Percentiles rank a stretch among this genome's conserved stretches.
phyloP scores from a whole-genome alignment of 345 rosid species.

The Odontarrhena argentea region DNA sequence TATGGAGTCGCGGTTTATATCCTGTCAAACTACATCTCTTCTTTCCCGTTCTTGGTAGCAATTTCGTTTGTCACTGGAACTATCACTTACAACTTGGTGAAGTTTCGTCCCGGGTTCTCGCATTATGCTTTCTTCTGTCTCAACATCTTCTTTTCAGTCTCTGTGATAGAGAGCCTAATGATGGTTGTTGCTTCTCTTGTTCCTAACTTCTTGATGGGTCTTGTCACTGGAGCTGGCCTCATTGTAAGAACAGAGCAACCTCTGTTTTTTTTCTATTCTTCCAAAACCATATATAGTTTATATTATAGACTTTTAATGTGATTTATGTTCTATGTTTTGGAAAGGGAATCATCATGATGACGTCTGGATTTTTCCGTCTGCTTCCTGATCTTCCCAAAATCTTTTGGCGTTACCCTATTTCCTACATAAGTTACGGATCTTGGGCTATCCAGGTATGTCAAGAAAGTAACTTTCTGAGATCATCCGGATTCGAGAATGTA shows the following conservation, averaged over 20 bases:
- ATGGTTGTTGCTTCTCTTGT: constrained; percentile 85
- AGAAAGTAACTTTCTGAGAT: not conserved
- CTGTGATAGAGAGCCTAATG: constrained; percentile 87
- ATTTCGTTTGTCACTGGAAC: constrained; percentile 54
- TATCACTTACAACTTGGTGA: constrained; percentile 67
- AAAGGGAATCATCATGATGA: constrained; percentile 89
- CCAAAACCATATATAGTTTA: not conserved
- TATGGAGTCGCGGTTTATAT: constrained; percentile 72
- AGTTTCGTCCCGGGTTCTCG: constrained; percentile 60
- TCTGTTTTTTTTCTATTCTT: not conserved
- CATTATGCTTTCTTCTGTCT: constrained; percentile 66
- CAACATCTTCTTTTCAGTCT: constrained; percentile 61
- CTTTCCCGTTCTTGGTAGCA: constrained; percentile 69
- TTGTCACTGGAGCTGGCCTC: constrained; percentile 71
- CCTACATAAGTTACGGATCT: constrained; percentile 66
- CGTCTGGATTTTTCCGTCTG: constrained; percentile 84
- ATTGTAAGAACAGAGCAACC: constrained; percentile 53
- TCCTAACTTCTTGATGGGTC: constrained; percentile 84
- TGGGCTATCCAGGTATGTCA: constrained; percentile 79
- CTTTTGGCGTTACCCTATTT: constrained; percentile 85
- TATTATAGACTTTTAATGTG: not conserved
- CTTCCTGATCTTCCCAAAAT: constrained; percentile 78
- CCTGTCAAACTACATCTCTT: constrained; percentile 69
- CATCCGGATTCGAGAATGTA: not conserved
- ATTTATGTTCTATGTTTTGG: not conserved